Conservation (phyloP, 768 basidiomycete species). For the Thelephora ganbajun region DNA sequence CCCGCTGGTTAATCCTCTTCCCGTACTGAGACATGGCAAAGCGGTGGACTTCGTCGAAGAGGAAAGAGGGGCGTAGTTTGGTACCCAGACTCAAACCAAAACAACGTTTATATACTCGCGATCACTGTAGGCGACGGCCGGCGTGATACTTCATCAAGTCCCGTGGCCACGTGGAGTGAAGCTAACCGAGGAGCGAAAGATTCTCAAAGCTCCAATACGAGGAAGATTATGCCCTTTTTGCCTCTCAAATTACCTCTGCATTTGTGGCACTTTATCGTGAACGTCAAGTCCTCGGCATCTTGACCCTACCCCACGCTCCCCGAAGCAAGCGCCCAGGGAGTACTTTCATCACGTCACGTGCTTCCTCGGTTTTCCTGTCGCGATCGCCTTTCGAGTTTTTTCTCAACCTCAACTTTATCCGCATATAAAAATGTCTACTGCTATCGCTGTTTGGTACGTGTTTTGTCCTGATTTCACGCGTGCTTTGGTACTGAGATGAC, state of each 20-base stretch:
- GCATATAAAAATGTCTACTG: constrained; percentile 32
- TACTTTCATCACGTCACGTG: background rate
- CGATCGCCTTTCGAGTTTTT: background rate
- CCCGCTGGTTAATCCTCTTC: background rate
- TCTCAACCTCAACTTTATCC: constrained; percentile 3
- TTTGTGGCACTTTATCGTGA: background rate
- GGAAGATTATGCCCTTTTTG: too few relatives aligned
- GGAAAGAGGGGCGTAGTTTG: background rate
- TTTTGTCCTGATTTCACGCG: constrained; percentile 5
- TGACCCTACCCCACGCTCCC: background rate
- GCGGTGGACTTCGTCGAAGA: background rate
- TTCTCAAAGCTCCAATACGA: too few relatives aligned
- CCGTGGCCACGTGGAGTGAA: background rate
- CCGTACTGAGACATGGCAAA: background rate
- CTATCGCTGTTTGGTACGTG: constrained; percentile 55
- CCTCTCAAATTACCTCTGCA: too few relatives aligned
- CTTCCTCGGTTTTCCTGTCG: background rate
- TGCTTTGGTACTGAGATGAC: background rate
- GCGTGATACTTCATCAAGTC: background rate
- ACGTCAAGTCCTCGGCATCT: background rate
- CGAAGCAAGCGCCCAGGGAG: too few relatives aligned
- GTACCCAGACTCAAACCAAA: background rate
- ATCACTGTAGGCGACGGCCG: background rate
- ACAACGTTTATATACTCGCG: background rate
- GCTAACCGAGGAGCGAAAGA: too few relatives aligned